Evolutionary conservation across 2,329 filamentous ascomycete genomes (phyloP).

Genomic region (Beauveria sp.): DNA sequence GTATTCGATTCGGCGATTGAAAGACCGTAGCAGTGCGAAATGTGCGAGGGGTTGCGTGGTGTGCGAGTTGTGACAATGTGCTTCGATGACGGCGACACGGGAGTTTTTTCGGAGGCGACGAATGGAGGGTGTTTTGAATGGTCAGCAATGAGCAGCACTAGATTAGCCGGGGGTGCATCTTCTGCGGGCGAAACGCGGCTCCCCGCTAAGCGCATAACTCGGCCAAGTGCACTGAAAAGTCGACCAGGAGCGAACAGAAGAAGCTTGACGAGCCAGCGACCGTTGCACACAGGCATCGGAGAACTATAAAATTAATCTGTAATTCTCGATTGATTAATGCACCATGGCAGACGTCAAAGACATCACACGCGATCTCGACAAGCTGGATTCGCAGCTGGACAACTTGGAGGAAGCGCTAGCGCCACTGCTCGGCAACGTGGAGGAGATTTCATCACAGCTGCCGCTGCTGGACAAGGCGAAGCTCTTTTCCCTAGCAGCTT

Average conservation of each 20-base stretch:
- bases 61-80: background rate
- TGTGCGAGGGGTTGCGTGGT: background rate
- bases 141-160: constrained; percentile 4
- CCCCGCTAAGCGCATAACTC: constrained; percentile 11
- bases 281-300: background rate
- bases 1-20: background rate
- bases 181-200: background rate
- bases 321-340: background rate
- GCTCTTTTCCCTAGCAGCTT: constrained; percentile 79
- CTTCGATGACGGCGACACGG: background rate
- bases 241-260: background rate
- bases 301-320: background rate
- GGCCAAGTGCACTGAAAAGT: constrained; percentile 6
- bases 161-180: constrained; percentile 1
- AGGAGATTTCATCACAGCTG: constrained; percentile 65
- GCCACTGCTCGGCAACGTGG: constrained; percentile 63
- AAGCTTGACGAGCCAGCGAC: background rate
- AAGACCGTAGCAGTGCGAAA: background rate
- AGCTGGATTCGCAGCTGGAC: constrained; percentile 72
- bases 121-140: constrained; percentile 1
- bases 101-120: constrained; percentile 3
- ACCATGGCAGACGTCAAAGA: constrained; percentile 41
- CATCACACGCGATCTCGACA: constrained; percentile 60
- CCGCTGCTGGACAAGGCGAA: constrained; percentile 94
- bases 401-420: constrained; percentile 65